Evolutionary conservation across 192 early-diverging fungal species (phyloP).

Genomic region (Coemansia sp.): DNA sequence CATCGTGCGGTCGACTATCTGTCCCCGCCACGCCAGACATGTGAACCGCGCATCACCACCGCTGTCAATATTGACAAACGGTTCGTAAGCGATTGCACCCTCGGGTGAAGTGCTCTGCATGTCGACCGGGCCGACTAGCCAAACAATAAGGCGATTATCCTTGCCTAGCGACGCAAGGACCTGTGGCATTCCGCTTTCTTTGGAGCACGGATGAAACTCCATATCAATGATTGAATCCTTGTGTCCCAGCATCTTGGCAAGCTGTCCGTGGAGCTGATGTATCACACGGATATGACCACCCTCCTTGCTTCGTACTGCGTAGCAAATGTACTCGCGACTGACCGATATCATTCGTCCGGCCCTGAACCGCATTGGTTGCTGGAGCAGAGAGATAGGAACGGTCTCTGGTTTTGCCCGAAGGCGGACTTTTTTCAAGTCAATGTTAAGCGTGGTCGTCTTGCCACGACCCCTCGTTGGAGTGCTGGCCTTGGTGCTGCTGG

Average conservation of each 20-base stretch:
- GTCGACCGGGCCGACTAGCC: conserved; percentile 42
- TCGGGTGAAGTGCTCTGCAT: conserved; percentile 18
- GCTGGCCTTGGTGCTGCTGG: conserved; percentile 13
- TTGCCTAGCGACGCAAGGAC: conserved; percentile 48
- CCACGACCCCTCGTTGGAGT: conserved; percentile 12
- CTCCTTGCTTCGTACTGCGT: conserved; percentile 51
- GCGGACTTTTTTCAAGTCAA: conserved; percentile 36
- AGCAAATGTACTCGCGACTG: conserved; percentile 52
- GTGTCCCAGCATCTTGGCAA: conserved; percentile 48
- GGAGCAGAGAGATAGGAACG: conserved; percentile 46
- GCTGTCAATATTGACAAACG: conserved; percentile 47
- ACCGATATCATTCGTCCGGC: conserved; percentile 41
- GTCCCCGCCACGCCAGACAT: conserved; percentile 36
- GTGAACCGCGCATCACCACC: conserved; percentile 42
- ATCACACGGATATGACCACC: conserved; percentile 49
- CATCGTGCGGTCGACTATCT: conserved; percentile 26
- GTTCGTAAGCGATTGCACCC: conserved; percentile 44
- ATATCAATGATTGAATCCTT: conserved; percentile 46
- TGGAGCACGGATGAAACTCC: conserved; percentile 51
- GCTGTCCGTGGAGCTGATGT: conserved; percentile 47
- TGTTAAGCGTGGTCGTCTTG: conserved; percentile 10
- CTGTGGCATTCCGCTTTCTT: conserved; percentile 34
- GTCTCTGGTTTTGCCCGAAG: conserved; percentile 32
- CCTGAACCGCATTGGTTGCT: conserved; percentile 40
- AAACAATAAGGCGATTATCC: conserved; percentile 49